These are phyloP conservation scores for Exophiala alcalophila DNA, from an alignment of 2,329 filamentous ascomycete species.

Conservation along the genomic window DNA sequence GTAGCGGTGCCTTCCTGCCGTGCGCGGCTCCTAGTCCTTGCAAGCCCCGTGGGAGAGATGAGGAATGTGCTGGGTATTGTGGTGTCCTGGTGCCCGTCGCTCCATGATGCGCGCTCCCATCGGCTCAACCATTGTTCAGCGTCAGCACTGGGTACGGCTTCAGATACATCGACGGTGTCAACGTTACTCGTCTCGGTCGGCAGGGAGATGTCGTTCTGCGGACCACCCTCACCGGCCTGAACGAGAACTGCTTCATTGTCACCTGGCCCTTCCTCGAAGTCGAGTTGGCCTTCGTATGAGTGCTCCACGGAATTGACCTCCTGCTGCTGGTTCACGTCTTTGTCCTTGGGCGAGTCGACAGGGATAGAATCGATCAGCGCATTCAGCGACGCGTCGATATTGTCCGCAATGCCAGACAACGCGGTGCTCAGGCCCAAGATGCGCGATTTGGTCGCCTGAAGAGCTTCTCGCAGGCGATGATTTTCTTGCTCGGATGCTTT, in stretches of 20 bases:
- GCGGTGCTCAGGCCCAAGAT: conserved; percentile 1
- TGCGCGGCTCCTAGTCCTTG: too few species aligned
- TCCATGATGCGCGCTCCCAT: not conserved
- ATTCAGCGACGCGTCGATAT: conserved; percentile 1
- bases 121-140: not conserved
- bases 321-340: too few species aligned
- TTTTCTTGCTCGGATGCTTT: conserved; percentile 1
- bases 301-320: too few species aligned
- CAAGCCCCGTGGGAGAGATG: too few species aligned
- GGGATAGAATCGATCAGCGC: not conserved
- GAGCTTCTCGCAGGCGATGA: not conserved
- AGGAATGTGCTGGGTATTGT: too few species aligned
- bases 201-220: too few species aligned
- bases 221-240: too few species aligned
- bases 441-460: not conserved
- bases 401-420: conserved; percentile 3
- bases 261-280: not conserved
- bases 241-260: not conserved
- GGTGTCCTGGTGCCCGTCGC: not conserved
- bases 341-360: too few species aligned
- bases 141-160: not conserved
- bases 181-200: too few species aligned
- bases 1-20: not conserved
- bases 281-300: not conserved
- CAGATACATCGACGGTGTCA: not conserved